Conservation (phyloP, 2,329 filamentous ascomycete genomes). For the Monilinia laxa region DNA sequence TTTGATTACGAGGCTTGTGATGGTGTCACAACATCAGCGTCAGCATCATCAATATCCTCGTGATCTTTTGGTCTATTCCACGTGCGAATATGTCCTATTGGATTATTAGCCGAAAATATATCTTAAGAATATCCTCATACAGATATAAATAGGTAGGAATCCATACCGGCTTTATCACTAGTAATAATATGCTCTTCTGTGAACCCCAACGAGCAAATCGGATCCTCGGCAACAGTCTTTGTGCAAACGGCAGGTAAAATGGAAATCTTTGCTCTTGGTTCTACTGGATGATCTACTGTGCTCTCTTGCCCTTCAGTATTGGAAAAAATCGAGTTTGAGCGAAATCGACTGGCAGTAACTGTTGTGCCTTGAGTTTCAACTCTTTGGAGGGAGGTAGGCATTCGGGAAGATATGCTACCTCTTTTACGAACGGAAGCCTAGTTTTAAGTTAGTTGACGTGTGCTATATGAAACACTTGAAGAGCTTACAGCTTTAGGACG, state of each 20-base stretch:
- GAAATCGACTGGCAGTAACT: slow-evolving; percentile 54
- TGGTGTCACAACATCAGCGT: slow-evolving; percentile 14
- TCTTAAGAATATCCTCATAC: not conserved
- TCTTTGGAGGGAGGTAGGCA: slow-evolving; percentile 50
- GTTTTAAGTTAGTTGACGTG: not conserved
- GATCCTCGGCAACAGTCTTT: slow-evolving; percentile 82
- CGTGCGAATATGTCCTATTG: slow-evolving; percentile 34
- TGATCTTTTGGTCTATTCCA: slow-evolving; percentile 34
- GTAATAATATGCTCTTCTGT: slow-evolving; percentile 91
- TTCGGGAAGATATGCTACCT: slow-evolving; percentile 51
- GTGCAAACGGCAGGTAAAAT: slow-evolving; percentile 77
- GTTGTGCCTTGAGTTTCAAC: slow-evolving; percentile 61
- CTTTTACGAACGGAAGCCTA: slow-evolving; percentile 57
- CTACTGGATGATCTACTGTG: slow-evolving; percentile 73
- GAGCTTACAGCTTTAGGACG: slow-evolving; percentile 76
- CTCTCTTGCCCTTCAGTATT: slow-evolving; percentile 50
- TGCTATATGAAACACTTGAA: slow-evolving; percentile 31
- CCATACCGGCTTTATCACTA: slow-evolving; percentile 83
- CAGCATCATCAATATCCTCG: slow-evolving; percentile 10
- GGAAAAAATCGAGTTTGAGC: slow-evolving; percentile 70
- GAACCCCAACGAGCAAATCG: slow-evolving; percentile 88
- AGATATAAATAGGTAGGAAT: not conserved
- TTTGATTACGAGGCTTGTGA: not conserved
- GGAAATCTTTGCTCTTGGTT: slow-evolving; percentile 78
- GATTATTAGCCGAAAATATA: not conserved